phyloP scores from a whole-genome alignment of 2,329 filamentous ascomycete species.

The Fonsecaea monophora region DNA sequence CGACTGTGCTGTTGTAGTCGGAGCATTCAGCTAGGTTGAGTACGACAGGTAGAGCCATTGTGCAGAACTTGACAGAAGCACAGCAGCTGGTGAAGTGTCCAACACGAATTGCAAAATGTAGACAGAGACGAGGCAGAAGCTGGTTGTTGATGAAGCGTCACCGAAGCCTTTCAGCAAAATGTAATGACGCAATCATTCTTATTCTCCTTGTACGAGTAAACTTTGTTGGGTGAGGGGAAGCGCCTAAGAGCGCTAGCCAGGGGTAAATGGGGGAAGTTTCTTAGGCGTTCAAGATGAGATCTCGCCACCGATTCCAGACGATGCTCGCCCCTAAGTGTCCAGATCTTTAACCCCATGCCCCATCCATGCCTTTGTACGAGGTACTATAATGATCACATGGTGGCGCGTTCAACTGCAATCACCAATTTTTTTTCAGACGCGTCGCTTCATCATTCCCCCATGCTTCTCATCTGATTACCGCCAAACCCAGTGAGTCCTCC shows the following conservation, averaged over 20 bases:
- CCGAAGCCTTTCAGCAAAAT: background rate
- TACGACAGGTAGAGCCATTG: conserved; percentile 75
- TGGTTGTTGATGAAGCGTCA: background rate
- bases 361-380: background rate
- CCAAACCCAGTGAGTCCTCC: background rate
- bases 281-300: background rate
- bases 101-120: background rate
- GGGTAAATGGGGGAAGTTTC: background rate
- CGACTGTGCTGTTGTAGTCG: conserved; percentile 75
- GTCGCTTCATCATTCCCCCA: background rate
- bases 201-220: background rate
- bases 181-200: background rate
- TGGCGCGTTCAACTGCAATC: background rate
- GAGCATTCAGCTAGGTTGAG: conserved; percentile 75
- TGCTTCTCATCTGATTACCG: background rate
- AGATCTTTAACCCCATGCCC: background rate
- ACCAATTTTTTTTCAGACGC: conserved; percentile 5
- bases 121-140: background rate
- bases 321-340: background rate
- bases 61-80: background rate
- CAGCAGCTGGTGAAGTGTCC: background rate
- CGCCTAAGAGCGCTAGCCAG: background rate
- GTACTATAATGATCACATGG: background rate
- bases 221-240: background rate
- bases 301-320: background rate